phyloP scores from a whole-genome alignment of 257 asterid genomes.

The Craterostigma plantagineum region DNA sequence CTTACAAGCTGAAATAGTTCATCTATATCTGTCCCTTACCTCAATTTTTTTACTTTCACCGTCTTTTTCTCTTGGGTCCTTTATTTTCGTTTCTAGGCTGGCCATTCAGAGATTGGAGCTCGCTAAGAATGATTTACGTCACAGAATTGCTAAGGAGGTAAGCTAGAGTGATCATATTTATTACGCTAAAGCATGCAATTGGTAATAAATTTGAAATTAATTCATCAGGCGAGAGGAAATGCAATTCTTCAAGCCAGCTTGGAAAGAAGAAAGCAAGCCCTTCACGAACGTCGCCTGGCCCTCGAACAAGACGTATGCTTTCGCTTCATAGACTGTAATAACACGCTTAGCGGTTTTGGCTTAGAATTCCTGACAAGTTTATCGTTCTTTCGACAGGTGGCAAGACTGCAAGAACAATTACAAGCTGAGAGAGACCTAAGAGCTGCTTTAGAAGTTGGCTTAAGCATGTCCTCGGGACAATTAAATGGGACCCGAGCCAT shows the following conservation, averaged over 20 bases:
- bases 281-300: too few relatives aligned
- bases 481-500: constrained; percentile 59
- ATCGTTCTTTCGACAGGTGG: constrained; percentile 23
- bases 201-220: too few relatives aligned
- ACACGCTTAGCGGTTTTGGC: too few relatives aligned
- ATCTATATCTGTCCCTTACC: too few relatives aligned
- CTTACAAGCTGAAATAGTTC: too few relatives aligned
- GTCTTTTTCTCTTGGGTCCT: not conserved
- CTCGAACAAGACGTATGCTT: too few relatives aligned
- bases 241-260: too few relatives aligned
- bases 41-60: not conserved
- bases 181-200: too few relatives aligned
- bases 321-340: too few relatives aligned
- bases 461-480: constrained; percentile 92
- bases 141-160: constrained; percentile 91
- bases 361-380: too few relatives aligned
- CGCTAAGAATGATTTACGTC: constrained; percentile 80
- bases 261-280: too few relatives aligned
- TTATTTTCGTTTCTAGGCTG: constrained; percentile 34
- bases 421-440: constrained; percentile 95
- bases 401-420: constrained; percentile 91
- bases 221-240: too few relatives aligned
- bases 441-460: constrained; percentile 86
- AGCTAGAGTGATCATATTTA: not conserved
- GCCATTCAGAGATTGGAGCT: constrained; percentile 86